phyloP scores from a whole-genome alignment of 2,329 filamentous ascomycete genomes.

The Paracorniculantispora psalliotae region DNA sequence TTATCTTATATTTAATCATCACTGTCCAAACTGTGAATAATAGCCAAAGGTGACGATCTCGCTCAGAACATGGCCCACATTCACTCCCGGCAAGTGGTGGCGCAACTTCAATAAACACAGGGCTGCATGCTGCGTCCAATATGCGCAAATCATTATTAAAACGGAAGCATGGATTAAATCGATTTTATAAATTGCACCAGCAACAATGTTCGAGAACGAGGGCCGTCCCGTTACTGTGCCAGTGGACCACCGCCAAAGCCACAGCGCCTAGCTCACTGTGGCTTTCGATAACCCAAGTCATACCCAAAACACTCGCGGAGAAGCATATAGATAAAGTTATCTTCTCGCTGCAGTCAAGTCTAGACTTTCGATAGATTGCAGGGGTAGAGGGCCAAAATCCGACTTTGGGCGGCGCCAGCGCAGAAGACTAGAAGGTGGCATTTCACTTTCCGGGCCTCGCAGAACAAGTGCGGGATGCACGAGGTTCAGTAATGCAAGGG shows the following conservation, averaged over 20 bases:
- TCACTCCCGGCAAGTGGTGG: no score
- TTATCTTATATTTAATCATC: background rate
- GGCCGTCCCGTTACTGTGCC: no score
- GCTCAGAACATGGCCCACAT: no score
- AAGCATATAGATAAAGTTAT: background rate
- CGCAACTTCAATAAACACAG: background rate
- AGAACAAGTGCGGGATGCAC: constrained; percentile 29
- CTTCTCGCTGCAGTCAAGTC: background rate
- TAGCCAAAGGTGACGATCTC: no score
- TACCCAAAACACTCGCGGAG: background rate
- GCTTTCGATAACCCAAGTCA: background rate
- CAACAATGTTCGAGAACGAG: background rate
- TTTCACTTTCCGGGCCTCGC: constrained; percentile 11
- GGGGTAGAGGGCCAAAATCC: background rate
- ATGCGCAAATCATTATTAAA: no score
- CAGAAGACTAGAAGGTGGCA: constrained; percentile 5
- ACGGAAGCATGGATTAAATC: no score
- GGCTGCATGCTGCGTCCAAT: background rate
- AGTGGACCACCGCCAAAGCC: background rate
- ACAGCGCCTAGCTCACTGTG: background rate
- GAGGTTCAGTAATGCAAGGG: constrained; percentile 33
- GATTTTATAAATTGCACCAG: no score
- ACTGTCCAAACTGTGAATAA: no score
- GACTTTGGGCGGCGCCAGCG: background rate
- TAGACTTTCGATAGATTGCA: background rate